A percentile compares a stretch with the other conserved stretches of the same genome.
phyloP scores from a whole-genome alignment of 441 rosid genomes.

The Eutrema salsugineum region DNA sequence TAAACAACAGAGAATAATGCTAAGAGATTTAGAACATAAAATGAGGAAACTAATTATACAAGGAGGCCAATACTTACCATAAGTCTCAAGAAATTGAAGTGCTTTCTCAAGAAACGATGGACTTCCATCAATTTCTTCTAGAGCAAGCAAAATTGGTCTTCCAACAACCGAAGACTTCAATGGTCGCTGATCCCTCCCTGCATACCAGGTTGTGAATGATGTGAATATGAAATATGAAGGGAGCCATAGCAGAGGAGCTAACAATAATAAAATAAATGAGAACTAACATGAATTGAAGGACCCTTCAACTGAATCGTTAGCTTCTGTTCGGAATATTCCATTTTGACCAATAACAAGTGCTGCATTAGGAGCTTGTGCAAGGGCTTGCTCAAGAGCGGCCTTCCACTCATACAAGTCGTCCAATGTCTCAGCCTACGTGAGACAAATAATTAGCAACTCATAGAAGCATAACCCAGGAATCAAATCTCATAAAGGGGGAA shows the following conservation, averaged over 20 bases:
- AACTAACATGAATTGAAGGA: conserved; percentile 82
- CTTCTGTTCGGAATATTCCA: conserved; percentile 82
- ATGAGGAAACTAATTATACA: not conserved
- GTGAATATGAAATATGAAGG: not conserved
- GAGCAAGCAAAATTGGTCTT: conserved; percentile 97
- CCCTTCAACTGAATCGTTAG: conserved; percentile 65
- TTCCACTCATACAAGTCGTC: conserved; percentile 95
- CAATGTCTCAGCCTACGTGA: conserved; percentile 78
- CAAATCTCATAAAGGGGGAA: not conserved
- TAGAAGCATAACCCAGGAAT: conserved; percentile 5
- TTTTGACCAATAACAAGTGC: conserved; percentile 91
- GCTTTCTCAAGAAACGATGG: conserved; percentile 99
- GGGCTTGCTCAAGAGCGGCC: conserved; percentile 84
- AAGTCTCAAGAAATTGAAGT: conserved; percentile 84
- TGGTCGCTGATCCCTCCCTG: conserved; percentile 90
- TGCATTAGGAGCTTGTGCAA: conserved; percentile 95
- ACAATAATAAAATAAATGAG: conserved; percentile 8
- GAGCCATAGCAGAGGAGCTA: not conserved
- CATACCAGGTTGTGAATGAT: conserved; percentile 20
- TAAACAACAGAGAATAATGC: not conserved
- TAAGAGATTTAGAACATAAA: not conserved
- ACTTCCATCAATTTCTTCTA: conserved; percentile 97
- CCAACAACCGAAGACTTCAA: conserved; percentile 93
- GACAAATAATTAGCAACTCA: conserved; percentile 20
- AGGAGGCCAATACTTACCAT: conserved; percentile 51